Percentiles rank a stretch among this genome's conserved stretches.
These are phyloP conservation scores for Eremothecium coryli DNA, from an alignment of 1,139 yeast genomes.

Conservation along the genomic window DNA sequence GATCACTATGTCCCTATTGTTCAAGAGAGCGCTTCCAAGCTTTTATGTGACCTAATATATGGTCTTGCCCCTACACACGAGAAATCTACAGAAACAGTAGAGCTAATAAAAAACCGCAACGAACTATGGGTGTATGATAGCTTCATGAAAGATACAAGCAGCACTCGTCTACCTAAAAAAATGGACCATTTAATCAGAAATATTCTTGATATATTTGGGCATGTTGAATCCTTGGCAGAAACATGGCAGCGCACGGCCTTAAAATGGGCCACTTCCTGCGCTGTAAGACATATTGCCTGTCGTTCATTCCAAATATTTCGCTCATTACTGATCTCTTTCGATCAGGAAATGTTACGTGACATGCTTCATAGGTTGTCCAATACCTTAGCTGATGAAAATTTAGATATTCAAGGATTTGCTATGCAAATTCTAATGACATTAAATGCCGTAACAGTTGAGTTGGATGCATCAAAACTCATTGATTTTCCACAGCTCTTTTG, in stretches of 20 bases:
- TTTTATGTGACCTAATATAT: conserved; percentile 65
- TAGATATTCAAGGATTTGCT: conserved; percentile 91
- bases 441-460: conserved; percentile 81
- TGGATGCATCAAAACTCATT: conserved; percentile 66
- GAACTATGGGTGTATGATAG: conserved; percentile 84
- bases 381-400: conserved; percentile 80
- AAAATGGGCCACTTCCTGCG: conserved; percentile 95
- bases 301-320: conserved; percentile 90
- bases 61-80: conserved; percentile 51
- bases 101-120: conserved; percentile 42
- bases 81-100: conserved; percentile 44
- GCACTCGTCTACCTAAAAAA: conserved; percentile 78
- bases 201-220: conserved; percentile 49
- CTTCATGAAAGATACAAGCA: conserved; percentile 62
- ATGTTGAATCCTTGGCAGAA: conserved; percentile 48
- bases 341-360: conserved; percentile 82
- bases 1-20: conserved; percentile 83
- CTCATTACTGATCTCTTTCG: conserved; percentile 66
- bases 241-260: conserved; percentile 83
- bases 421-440: conserved; percentile 95
- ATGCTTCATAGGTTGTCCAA: conserved; percentile 90
- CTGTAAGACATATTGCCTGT: conserved; percentile 94
- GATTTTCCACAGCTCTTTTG: conserved; percentile 92
- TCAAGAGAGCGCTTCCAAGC: conserved; percentile 73
- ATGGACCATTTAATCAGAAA: conserved; percentile 75